Conservation (phyloP, 2,329 filamentous ascomycete species). For the Teratosphaeria pseudoeucalypti region DNA sequence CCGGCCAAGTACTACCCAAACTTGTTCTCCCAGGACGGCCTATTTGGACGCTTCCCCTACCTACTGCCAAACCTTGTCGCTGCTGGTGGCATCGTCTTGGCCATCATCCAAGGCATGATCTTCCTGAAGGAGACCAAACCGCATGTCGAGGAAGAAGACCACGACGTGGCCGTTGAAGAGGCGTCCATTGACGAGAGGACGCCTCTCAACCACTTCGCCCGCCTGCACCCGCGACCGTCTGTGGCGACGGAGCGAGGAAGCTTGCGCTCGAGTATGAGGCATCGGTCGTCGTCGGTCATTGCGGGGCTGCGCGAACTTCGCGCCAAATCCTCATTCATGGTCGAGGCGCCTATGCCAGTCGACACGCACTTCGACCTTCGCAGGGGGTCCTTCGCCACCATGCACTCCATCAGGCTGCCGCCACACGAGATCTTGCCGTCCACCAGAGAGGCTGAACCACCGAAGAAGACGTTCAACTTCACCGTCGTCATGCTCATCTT, state of each 20-base stretch:
- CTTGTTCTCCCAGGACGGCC: slow-evolving; percentile 53
- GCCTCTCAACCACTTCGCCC: slow-evolving; percentile 41
- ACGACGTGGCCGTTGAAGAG: slow-evolving; percentile 22
- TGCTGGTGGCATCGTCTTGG: slow-evolving; percentile 60
- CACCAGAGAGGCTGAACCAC: neutral
- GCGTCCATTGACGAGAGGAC: slow-evolving; percentile 4
- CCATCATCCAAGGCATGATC: slow-evolving; percentile 65
- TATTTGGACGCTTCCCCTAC: slow-evolving; percentile 72
- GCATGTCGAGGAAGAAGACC: slow-evolving; percentile 43
- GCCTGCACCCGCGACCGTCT: neutral
- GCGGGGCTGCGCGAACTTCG: neutral
- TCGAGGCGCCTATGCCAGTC: neutral
- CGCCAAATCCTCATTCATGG: neutral
- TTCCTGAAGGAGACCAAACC: slow-evolving; percentile 80
- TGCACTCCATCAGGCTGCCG: slow-evolving; percentile 32
- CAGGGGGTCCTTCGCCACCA: slow-evolving; percentile 50
- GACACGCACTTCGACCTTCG: neutral
- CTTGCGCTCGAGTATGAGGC: neutral
- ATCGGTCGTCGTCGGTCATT: slow-evolving; percentile 35
- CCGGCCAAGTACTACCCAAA: slow-evolving; percentile 62
- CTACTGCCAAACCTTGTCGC: slow-evolving; percentile 79
- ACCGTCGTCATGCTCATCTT: slow-evolving; percentile 63
- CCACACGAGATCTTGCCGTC: slow-evolving; percentile 11
- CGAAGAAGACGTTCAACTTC: slow-evolving; percentile 44
- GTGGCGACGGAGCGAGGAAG: slow-evolving; percentile 37